Evolutionary conservation across 805 yeast species (phyloP).

Genomic region (Candida taoyuanica): DNA sequence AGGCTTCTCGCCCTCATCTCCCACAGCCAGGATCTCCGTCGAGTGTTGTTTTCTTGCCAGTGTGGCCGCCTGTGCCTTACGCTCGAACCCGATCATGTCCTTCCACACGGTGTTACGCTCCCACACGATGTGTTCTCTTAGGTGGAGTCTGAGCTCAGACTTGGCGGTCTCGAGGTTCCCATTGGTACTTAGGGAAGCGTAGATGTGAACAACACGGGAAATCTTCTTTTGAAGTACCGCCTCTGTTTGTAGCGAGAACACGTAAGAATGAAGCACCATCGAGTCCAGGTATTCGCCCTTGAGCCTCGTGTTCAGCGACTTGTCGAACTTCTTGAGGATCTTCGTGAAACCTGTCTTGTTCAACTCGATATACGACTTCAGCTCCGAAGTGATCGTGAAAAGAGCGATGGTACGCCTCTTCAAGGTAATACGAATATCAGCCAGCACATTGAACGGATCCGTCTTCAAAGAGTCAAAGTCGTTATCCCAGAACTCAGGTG

Average conservation of each 20-base stretch:
- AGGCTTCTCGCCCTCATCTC: conserved; percentile 27
- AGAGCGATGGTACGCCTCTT: conserved; percentile 61
- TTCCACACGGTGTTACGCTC: conserved; percentile 98
- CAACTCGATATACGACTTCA: conserved; percentile 76
- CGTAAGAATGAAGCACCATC: conserved; percentile 41
- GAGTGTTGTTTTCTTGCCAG: conserved; percentile 30
- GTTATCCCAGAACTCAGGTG: conserved; percentile 26
- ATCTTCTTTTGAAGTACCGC: conserved; percentile 47
- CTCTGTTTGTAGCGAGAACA: conserved; percentile 49
- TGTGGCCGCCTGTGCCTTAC: conserved; percentile 75
- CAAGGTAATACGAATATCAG: conserved; percentile 47
- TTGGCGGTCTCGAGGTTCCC: conserved; percentile 40
- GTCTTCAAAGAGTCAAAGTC: conserved; percentile 19
- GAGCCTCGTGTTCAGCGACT: conserved; percentile 59
- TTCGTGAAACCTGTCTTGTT: conserved; percentile 87
- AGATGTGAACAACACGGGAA: conserved; percentile 47
- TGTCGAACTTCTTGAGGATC: conserved; percentile 89
- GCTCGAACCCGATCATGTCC: conserved; percentile 87
- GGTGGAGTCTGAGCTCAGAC: conserved; percentile 44
- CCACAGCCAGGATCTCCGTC: conserved; percentile 21
- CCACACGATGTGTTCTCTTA: conserved; percentile 94
- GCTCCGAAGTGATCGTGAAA: conserved; percentile 74
- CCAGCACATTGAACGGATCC: conserved; percentile 22
- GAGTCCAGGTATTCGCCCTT: conserved; percentile 53
- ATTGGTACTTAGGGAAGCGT: conserved; percentile 47